Base-by-base conservation (phyloP, 495 filamentous ascomycete genomes). In the Cercophora newfieldiana region DNA sequence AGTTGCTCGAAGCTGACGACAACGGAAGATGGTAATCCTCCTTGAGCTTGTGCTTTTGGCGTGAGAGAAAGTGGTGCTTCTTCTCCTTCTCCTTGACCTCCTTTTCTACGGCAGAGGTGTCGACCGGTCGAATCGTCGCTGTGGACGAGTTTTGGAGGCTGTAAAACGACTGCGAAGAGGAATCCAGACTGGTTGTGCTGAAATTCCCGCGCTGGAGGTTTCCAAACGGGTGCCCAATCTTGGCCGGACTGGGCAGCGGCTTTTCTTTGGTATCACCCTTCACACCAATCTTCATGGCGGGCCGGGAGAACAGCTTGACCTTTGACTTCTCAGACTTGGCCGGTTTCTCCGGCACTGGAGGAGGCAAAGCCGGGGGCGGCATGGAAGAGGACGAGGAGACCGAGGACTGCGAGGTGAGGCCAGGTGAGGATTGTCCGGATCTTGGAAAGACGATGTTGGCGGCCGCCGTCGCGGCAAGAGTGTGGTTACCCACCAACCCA, bases 1-100 rank as follows among this genome's bases (percentile, higher is more conserved):
- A 97, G 74, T 97, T 98, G 72, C 91, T 95, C 28, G 88, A 88
- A 21, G 93, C 93, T 2, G 95, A 98, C 0, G 93, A 97, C 1
- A 98, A 84, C 1, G 93, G 84, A 37, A 90, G 83, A 68, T 94
- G 87, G 61, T 94, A 90, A 59, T 96, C 92, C 59, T 88, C 85
- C 70, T 90, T 94, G 22, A 94, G 78, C 75, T 96, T 97, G 74
- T 97, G 85, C 76, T 97, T 97, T 78, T 96, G 92, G 53, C 95
- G 84, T 2, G 92, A 93, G 59, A 98, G 73, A 73, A 98, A 97
- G 71, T 97, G 90, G 68, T 88, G 87, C 72, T 89, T 88, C 73
- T 87, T 88, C 69, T 89, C 86, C 72, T 90, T 91, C 51, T 91
- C 87, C 70, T 84, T 83, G 51, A 77, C 74, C 62, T 76, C 78